Evolutionary conservation across 2,329 filamentous ascomycete species (phyloP).

Genomic region (Hypoxylon rubiginosum): DNA sequence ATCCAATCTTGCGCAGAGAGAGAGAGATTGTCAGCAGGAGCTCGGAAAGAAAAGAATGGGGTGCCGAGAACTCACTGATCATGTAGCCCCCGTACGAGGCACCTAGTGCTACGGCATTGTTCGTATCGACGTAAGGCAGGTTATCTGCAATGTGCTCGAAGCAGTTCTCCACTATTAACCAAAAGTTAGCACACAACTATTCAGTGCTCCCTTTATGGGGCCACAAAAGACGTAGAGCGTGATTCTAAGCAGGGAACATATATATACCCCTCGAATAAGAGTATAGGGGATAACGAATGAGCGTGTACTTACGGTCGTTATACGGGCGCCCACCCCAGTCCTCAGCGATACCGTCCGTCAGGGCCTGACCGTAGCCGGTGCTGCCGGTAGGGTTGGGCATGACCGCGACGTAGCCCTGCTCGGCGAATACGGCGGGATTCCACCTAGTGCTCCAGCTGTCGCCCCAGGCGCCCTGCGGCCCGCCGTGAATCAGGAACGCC

Average conservation of each 20-base stretch:
- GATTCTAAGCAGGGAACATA: not conserved
- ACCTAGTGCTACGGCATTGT: constrained; percentile 78
- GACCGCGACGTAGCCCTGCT: constrained; percentile 88
- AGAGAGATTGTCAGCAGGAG: constrained; percentile 25
- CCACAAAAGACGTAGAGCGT: not conserved
- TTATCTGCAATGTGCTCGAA: constrained; percentile 80
- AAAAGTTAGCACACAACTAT: constrained; percentile 14
- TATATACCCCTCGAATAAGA: not conserved
- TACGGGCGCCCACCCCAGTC: constrained; percentile 92
- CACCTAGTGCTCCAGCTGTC: constrained; percentile 81
- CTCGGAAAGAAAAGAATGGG: not conserved
- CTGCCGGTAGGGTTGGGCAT: constrained; percentile 86
- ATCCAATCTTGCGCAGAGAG: constrained; percentile 76
- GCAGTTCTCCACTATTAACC: constrained; percentile 70
- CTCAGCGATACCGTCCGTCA: constrained; percentile 80
- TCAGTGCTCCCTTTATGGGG: not conserved
- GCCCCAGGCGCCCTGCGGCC: constrained; percentile 81
- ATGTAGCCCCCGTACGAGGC: constrained; percentile 83
- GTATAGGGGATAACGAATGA: not conserved
- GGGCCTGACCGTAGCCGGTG: constrained; percentile 83
- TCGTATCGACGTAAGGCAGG: constrained; percentile 76
- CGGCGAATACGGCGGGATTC: constrained; percentile 88
- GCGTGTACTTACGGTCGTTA: constrained; percentile 66
- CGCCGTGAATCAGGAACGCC: constrained; percentile 84
- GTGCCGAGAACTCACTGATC: constrained; percentile 69